Evolutionary conservation across 2,329 filamentous ascomycete species (phyloP), one percentile per base, ranked within the genome.

Genomic region (Hortaea werneckii): DNA sequence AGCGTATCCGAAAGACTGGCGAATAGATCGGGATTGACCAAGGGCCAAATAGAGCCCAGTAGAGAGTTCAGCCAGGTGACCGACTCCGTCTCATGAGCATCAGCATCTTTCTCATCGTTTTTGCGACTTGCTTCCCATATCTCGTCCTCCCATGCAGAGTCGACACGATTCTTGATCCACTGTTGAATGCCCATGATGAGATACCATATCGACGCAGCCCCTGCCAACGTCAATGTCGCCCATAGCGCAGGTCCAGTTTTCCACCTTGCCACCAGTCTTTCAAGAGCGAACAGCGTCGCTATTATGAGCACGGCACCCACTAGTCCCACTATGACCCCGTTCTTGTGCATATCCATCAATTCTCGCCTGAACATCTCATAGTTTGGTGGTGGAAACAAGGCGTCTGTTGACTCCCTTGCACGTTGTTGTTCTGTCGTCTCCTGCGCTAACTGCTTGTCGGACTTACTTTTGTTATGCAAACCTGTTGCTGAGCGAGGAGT

Each of bases 11-110:
- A 75, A 1, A 87, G 62, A 30, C 77, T 79, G 1, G 76, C 73
- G 55, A 87, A 87, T 1, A 88, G 70, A 54, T 87, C 84, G 0
- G 83, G 84, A 57, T 87, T 87, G 57, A 87, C 74, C 29, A 88
- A 70, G 0, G 82, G 82, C 84, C 84, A 87, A 5, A 87, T 73
- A 1, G 82, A 77, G 4, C 75, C 69, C 6, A 87, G 58, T 0
- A 87, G 61, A 4, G 77, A 81, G 58, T 87, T 87, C 44, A 87
- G 71, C 84, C 83, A 87, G 43, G 79, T 73, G 0, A 79, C 76
- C 0, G 82, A 83, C 54, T 84, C 83, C 4, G 83, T 78, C 1
- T 77, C 69, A 51, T 70, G 55, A 28, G 59, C 60, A 41, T 72
- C 68, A 11, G 63, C 62, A 37, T 68, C 55, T 34, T 72, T 66